phyloP scores from a whole-genome alignment of 352 stramenopile species.

The Pythium scleroteichum region DNA sequence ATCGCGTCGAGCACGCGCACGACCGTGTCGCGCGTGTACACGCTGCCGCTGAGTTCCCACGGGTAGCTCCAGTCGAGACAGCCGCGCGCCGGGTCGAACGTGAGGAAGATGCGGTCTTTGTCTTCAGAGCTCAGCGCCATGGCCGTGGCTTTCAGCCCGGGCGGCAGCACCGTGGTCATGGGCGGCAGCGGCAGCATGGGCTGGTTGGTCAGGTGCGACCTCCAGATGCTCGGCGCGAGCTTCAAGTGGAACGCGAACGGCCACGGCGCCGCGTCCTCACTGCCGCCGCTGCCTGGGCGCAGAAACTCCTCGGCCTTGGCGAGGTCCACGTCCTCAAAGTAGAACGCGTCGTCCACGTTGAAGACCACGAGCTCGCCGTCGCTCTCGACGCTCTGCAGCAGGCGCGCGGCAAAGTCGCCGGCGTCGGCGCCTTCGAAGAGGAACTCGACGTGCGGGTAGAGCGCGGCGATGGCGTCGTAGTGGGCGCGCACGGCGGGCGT shows the following conservation, averaged over 20 bases:
- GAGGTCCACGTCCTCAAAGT: slow-evolving; percentile 51
- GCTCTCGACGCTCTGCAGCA: slow-evolving; percentile 28
- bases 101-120: slow-evolving; percentile 27
- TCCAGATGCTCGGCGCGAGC: slow-evolving; percentile 74
- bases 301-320: slow-evolving; percentile 31
- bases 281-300: neutral
- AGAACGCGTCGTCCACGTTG: slow-evolving; percentile 65
- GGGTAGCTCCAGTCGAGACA: slow-evolving; percentile 81
- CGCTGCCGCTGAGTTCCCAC: slow-evolving; percentile 84
- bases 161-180: slow-evolving; percentile 30
- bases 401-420: slow-evolving; percentile 34
- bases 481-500: slow-evolving; percentile 29
- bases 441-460: slow-evolving; percentile 38
- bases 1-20: slow-evolving; percentile 36
- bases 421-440: slow-evolving; percentile 34
- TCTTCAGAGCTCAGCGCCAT: slow-evolving; percentile 20
- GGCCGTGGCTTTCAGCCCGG: neutral
- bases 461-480: slow-evolving; percentile 36
- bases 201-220: slow-evolving; percentile 62
- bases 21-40: slow-evolving; percentile 55
- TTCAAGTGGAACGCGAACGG: slow-evolving; percentile 74
- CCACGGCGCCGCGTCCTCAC: slow-evolving; percentile 10
- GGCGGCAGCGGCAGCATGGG: slow-evolving; percentile 47
- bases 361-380: slow-evolving; percentile 39
- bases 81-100: slow-evolving; percentile 51